phyloP scores from a whole-genome alignment of 352 stramenopile genomes.

The Aphanomyces astaci region DNA sequence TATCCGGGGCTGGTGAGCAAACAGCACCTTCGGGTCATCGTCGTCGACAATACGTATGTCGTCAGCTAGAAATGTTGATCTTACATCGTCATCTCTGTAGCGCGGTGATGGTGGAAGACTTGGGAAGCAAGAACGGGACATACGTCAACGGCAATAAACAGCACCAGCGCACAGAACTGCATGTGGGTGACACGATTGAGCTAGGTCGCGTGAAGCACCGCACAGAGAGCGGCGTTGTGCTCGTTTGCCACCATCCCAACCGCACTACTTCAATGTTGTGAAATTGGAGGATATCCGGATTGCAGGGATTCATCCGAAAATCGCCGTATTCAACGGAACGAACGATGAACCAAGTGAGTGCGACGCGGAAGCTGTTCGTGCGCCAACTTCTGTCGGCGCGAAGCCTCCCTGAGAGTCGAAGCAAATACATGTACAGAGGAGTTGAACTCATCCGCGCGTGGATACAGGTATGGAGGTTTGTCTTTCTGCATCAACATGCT shows the following conservation, averaged over 20 bases:
- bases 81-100: neutral
- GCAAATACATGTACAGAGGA: slow-evolving; percentile 27
- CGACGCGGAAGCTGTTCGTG: slow-evolving; percentile 22
- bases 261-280: neutral
- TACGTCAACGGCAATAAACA: slow-evolving; percentile 14
- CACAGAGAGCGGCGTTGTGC: slow-evolving; percentile 14
- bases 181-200: slow-evolving; percentile 7
- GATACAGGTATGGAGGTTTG: slow-evolving; percentile 41
- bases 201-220: neutral
- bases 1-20: slow-evolving; percentile 19
- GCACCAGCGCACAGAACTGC: neutral
- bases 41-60: neutral
- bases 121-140: slow-evolving; percentile 18
- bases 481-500: neutral
- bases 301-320: neutral
- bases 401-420: slow-evolving; percentile 11
- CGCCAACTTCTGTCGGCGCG: neutral
- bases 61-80: neutral
- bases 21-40: neutral
- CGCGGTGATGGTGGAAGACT: slow-evolving; percentile 4
- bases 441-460: slow-evolving; percentile 64
- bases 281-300: neutral
- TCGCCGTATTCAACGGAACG: neutral
- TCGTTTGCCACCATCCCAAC: neutral
- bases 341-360: slow-evolving; percentile 8